Evolutionary conservation across 2,329 filamentous ascomycete genomes (phyloP).

Genomic region (Tothia fuscella): DNA sequence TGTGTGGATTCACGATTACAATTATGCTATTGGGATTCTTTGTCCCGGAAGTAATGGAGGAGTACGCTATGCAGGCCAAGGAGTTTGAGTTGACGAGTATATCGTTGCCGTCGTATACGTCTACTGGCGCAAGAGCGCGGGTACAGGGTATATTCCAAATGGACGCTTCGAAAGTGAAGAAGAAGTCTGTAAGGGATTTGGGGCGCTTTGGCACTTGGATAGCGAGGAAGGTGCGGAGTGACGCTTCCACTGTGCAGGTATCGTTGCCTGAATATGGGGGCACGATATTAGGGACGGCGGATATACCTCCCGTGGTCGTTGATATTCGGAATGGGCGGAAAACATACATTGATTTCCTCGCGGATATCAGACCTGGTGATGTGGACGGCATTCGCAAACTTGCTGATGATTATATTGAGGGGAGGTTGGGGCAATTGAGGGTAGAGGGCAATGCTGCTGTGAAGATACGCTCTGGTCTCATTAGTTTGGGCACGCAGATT

Average conservation of each 20-base stretch:
- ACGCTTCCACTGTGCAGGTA: constrained; percentile 60
- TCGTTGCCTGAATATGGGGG: constrained; percentile 75
- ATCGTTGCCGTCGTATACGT: constrained; percentile 74
- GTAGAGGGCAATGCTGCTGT: constrained; percentile 64
- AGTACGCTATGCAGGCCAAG: constrained; percentile 74
- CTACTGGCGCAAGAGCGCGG: constrained; percentile 63
- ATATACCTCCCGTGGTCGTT: constrained; percentile 62
- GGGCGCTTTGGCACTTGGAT: constrained; percentile 73
- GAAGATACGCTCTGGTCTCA: constrained; percentile 63
- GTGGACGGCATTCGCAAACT: constrained; percentile 65
- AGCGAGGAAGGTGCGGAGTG: constrained; percentile 61
- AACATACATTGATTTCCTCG: constrained; percentile 67
- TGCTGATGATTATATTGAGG: constrained; percentile 80
- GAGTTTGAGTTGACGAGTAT: constrained; percentile 74
- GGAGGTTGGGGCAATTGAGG: constrained; percentile 57
- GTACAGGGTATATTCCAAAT: constrained; percentile 73
- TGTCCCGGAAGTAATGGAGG: constrained; percentile 64
- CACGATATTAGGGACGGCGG: constrained; percentile 63
- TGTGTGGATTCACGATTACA: constrained; percentile 50
- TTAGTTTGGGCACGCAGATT: constrained; percentile 65
- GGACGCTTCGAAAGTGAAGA: constrained; percentile 63
- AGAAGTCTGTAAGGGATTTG: constrained; percentile 58
- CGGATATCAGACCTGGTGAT: constrained; percentile 64
- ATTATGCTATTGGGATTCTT: constrained; percentile 75
- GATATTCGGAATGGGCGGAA: constrained; percentile 65